Conservation (phyloP, 495 filamentous ascomycete species). For the Neurospora discreta region DNA sequence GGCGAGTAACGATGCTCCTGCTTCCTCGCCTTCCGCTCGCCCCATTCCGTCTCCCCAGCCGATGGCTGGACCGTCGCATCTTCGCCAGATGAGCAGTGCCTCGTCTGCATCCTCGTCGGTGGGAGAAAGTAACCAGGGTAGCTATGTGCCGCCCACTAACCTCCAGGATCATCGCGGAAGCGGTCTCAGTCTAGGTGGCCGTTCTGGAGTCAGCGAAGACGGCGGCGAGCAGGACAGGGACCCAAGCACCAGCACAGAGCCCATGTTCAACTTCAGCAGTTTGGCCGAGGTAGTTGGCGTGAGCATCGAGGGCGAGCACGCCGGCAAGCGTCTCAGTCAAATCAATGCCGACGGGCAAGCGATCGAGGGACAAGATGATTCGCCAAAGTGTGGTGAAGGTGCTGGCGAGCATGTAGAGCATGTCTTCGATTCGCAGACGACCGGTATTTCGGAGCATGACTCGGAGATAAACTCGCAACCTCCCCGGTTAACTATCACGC, state of each 20-base stretch:
- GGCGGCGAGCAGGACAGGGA: conserved; percentile 30
- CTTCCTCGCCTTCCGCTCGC: conserved; percentile 13
- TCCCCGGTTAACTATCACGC: conserved; percentile 28
- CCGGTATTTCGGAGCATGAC: neutral
- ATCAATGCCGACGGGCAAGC: conserved; percentile 13
- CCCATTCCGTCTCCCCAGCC: conserved; percentile 30
- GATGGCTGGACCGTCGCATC: conserved; percentile 48
- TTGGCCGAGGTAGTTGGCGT: conserved; percentile 73
- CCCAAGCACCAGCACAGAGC: conserved; percentile 50
- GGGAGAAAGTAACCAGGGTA: conserved; percentile 51
- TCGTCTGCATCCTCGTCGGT: conserved; percentile 72
- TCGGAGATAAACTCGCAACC: conserved; percentile 8
- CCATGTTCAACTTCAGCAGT: conserved; percentile 87
- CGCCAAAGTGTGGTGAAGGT: neutral
- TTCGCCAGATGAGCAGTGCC: conserved; percentile 71
- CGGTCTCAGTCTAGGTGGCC: conserved; percentile 28
- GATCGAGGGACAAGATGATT: neutral
- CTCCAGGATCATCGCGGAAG: conserved; percentile 37
- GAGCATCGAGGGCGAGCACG: conserved; percentile 30
- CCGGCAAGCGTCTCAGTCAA: conserved; percentile 17
- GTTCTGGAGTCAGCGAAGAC: conserved; percentile 24
- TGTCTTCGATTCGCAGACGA: neutral
- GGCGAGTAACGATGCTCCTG: conserved; percentile 8
- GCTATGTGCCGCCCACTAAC: conserved; percentile 29
- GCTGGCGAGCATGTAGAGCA: conserved; percentile 1